These are phyloP conservation scores for Rhizophagus sp. DNA, from an alignment of 192 early-diverging fungal genomes.

Conservation along the genomic window DNA sequence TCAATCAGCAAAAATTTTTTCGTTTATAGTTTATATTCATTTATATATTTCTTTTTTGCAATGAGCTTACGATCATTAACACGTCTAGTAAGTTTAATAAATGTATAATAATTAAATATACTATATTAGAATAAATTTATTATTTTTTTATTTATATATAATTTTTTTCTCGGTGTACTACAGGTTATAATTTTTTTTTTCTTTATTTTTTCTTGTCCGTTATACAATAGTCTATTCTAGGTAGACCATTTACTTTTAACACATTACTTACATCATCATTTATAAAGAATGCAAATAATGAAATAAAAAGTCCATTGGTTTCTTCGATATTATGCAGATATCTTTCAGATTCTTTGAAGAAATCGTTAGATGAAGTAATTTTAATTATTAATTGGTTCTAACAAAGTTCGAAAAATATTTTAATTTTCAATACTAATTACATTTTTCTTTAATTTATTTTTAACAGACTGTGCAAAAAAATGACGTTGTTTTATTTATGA, in stretches of 20 bases:
- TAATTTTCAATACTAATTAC: neutral
- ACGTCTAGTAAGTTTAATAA: neutral
- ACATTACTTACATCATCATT: neutral
- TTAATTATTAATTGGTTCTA: neutral
- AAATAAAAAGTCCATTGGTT: neutral
- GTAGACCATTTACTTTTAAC: neutral
- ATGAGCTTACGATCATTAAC: conserved; percentile 2
- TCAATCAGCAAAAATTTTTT: too few species aligned
- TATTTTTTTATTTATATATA: neutral
- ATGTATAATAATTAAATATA: neutral
- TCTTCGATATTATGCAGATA: neutral
- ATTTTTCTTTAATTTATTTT: neutral
- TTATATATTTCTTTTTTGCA: too few species aligned
- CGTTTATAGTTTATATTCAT: too few species aligned
- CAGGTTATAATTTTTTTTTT: neutral
- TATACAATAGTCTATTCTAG: neutral
- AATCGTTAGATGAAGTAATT: conserved; percentile 7
- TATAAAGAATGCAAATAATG: neutral
- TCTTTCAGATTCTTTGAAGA: neutral
- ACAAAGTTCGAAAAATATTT: neutral
- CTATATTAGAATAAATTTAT: too few species aligned
- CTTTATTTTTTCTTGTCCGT: too few species aligned
- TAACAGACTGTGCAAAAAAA: conserved; percentile 12
- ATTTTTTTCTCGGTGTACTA: neutral
- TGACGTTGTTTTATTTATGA: conserved; percentile 88